Evolutionary conservation across 1,139 yeast species (phyloP).

Genomic region (Debaryomycetaceae sp.): DNA sequence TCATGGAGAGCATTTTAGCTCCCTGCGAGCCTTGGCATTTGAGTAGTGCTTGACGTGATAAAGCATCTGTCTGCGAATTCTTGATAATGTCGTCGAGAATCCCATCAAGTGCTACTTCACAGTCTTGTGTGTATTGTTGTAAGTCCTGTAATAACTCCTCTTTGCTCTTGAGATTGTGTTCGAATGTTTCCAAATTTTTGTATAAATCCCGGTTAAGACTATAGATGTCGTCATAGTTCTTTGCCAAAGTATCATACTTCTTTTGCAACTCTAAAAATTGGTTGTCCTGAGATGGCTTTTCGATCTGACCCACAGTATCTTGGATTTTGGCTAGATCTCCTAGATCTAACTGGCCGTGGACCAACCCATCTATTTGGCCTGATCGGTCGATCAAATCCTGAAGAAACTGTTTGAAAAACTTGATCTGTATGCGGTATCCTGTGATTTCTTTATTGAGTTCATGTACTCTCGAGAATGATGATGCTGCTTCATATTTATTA

Average conservation of each 20-base stretch:
- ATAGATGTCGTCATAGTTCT: conserved; percentile 35
- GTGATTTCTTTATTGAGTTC: conserved; percentile 39
- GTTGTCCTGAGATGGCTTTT: conserved; percentile 10
- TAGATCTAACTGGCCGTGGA: conserved; percentile 14
- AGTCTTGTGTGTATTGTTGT: conserved; percentile 14
- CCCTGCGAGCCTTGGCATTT: conserved; percentile 13
- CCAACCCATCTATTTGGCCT: conserved; percentile 8
- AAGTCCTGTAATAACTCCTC: conserved; percentile 18
- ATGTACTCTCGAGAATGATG: conserved; percentile 20
- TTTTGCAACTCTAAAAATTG: conserved; percentile 11
- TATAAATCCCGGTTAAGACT: conserved; percentile 39
- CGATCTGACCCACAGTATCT: conserved; percentile 16
- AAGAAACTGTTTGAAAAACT: conserved; percentile 40
- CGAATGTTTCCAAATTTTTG: conserved; percentile 33
- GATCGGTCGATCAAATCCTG: conserved; percentile 34
- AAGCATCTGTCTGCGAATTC: conserved; percentile 16
- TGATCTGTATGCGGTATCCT: conserved; percentile 42
- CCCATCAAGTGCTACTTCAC: conserved; percentile 19
- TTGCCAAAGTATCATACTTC: conserved; percentile 19
- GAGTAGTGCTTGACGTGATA: conserved; percentile 16
- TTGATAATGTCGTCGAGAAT: conserved; percentile 20
- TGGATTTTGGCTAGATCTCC: conserved; percentile 24
- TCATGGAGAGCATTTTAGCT: conserved; percentile 18
- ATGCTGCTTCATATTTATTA: conserved; percentile 4
- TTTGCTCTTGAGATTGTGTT: conserved; percentile 25